Base-by-base conservation (phyloP, 2,329 filamentous ascomycete species). In the Fusarium subglutinans region DNA sequence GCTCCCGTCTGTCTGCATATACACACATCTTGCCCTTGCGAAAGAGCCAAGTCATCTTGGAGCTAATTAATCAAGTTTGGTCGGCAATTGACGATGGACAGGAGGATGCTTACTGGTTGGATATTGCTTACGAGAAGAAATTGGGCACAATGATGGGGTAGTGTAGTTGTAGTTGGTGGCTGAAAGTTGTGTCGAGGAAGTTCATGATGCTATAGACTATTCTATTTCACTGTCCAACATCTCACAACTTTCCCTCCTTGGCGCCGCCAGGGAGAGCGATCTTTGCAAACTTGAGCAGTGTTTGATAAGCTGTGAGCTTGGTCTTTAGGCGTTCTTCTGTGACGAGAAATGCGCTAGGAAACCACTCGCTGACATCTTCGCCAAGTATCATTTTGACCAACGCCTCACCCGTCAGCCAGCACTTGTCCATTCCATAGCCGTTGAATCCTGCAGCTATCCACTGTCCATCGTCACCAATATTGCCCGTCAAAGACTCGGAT, bases 371-470 rank as follows among this genome's bases (percentile, higher is more conserved):
- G 51, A 55, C 35, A 41, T 55, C 76, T 18, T 77, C 70, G 0
- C 73, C 76, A 3, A 79, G 54, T 11, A 80, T 64, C 75, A 79
- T 78, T 11, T 73, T 75, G 0, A 70, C 77, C 43, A 81, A 57
- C 2, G 86, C 86, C 28, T 81, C 81, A 1, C 86, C 87, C 30
- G 81, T 85, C 7, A 86, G 81, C 86, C 86, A 88, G 8, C 85
- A 84, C 77, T 84, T 84, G 7, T 83, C 83, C 86, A 88, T 88
- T 6, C 87, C 87, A 26, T 87, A 85, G 11, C 86, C 86, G 47
- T 79, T 82, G 69, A 84, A 88, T 1, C 85, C 87, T 0, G 84
- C 86, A 8, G 84, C 80, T 17, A 88, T 82, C 86, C 86, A 88
- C 72, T 88, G 82, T 1, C 78, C 73, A 5, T 64, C 71, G 2